Evolutionary conservation across 2,329 filamentous ascomycete species (phyloP).

Genomic region (Trichoderma koningii): DNA sequence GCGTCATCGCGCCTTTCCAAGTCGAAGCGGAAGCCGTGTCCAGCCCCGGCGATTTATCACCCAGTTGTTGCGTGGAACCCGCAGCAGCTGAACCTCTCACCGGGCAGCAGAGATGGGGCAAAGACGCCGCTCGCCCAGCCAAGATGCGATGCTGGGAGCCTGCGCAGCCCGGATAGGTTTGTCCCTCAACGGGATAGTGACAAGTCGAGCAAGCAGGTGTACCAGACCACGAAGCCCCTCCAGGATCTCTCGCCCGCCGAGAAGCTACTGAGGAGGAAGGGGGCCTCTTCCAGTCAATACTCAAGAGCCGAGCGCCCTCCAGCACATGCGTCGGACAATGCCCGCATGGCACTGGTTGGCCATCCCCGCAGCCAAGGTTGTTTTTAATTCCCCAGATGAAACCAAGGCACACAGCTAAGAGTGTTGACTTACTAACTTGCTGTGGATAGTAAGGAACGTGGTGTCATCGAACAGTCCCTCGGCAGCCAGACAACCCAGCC

Average conservation of each 20-base stretch:
- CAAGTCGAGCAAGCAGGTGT: conserved; percentile 47
- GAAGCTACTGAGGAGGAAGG: conserved; percentile 47
- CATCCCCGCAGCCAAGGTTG: conserved; percentile 15
- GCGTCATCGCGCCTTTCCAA: neutral
- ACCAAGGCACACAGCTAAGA: neutral
- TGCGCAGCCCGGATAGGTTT: conserved; percentile 50
- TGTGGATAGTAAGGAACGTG: conserved; percentile 33
- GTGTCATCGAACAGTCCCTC: conserved; percentile 32
- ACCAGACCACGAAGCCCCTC: conserved; percentile 48
- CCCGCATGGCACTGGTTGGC: conserved; percentile 1
- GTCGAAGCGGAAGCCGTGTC: neutral
- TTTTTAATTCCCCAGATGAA: neutral
- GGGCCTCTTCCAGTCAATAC: conserved; percentile 47
- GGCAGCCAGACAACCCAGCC: conserved; percentile 57
- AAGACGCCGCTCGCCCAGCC: neutral
- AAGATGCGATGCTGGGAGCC: conserved; percentile 22
- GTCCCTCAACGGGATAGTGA: conserved; percentile 47
- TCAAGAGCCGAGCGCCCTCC: conserved; percentile 36
- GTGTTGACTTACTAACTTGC: neutral
- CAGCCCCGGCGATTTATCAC: neutral
- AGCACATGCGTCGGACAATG: neutral
- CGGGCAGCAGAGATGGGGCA: neutral
- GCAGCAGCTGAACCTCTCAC: conserved; percentile 1
- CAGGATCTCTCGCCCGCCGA: conserved; percentile 49
- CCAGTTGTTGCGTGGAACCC: conserved; percentile 18